These are phyloP conservation scores for Fonsecaea monophora DNA, from an alignment of 2,329 filamentous ascomycete genomes.

Conservation along the genomic window DNA sequence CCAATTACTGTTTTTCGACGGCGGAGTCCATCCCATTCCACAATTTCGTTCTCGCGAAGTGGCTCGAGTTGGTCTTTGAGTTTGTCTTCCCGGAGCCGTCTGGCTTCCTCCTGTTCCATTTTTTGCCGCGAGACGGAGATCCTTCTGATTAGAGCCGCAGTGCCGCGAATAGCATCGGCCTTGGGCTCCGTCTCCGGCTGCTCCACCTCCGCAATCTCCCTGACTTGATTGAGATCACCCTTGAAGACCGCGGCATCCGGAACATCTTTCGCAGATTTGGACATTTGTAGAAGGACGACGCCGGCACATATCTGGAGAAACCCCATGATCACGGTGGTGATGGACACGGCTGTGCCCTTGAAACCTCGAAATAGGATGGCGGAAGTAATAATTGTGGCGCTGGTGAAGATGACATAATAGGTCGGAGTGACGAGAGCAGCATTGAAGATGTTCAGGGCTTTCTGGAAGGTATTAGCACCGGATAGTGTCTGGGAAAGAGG, in stretches of 20 bases:
- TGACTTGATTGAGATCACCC: slow-evolving; percentile 91
- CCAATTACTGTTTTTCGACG: slow-evolving; percentile 68
- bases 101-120: slow-evolving; percentile 80
- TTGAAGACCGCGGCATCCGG: slow-evolving; percentile 91
- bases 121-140: slow-evolving; percentile 77
- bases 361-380: slow-evolving; percentile 92
- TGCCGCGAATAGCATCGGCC: slow-evolving; percentile 90
- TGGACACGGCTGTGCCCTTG: slow-evolving; percentile 80
- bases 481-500: background rate
- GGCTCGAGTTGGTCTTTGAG: slow-evolving; percentile 72
- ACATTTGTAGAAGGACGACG: slow-evolving; percentile 91
- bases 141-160: slow-evolving; percentile 84
- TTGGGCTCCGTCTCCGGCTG: slow-evolving; percentile 97
- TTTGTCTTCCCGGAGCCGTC: slow-evolving; percentile 79
- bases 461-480: slow-evolving; percentile 62
- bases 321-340: slow-evolving; percentile 88
- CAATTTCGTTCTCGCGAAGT: slow-evolving; percentile 77
- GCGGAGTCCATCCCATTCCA: slow-evolving; percentile 91
- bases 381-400: slow-evolving; percentile 90
- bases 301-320: slow-evolving; percentile 94
- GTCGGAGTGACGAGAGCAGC: slow-evolving; percentile 96
- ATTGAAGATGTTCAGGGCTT: slow-evolving; percentile 97
- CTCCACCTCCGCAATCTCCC: slow-evolving; percentile 92
- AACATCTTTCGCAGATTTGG: slow-evolving; percentile 96
- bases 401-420: slow-evolving; percentile 99